Conservation (phyloP, 2,329 filamentous ascomycete species). For the Pseudopyrenochaeta lycopersici region DNA sequence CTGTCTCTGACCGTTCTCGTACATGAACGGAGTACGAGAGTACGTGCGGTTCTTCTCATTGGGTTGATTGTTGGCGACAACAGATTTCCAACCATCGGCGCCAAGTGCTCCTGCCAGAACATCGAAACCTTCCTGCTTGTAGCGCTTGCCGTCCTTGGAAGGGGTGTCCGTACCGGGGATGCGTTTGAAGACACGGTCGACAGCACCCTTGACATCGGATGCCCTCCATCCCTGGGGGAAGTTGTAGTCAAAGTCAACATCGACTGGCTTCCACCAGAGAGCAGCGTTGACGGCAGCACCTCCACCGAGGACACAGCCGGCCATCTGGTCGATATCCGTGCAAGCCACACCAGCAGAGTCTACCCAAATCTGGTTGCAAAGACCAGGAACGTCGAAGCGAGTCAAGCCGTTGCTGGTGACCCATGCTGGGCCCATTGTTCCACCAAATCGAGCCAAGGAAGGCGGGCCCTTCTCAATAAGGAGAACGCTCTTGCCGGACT, state of each 20-base stretch:
- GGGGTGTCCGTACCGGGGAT: slow-evolving; percentile 75
- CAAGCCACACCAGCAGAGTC: slow-evolving; percentile 72
- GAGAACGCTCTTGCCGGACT: slow-evolving; percentile 71
- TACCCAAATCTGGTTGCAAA: slow-evolving; percentile 75
- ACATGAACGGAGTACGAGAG: slow-evolving; percentile 73
- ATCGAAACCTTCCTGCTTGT: slow-evolving; percentile 73
- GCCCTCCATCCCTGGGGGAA: slow-evolving; percentile 78
- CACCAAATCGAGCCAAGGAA: slow-evolving; percentile 72
- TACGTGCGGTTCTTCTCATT: slow-evolving; percentile 72
- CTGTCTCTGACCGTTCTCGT: slow-evolving; percentile 70
- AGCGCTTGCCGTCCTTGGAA: slow-evolving; percentile 71
- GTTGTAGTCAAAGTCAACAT: slow-evolving; percentile 74
- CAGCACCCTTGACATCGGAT: slow-evolving; percentile 67
- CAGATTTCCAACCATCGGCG: slow-evolving; percentile 68
- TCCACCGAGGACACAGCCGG: slow-evolving; percentile 75
- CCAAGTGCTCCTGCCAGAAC: slow-evolving; percentile 68
- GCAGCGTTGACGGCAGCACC: slow-evolving; percentile 73
- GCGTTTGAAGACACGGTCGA: slow-evolving; percentile 70
- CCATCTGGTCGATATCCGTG: slow-evolving; percentile 76
- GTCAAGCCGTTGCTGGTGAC: slow-evolving; percentile 69
- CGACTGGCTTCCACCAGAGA: slow-evolving; percentile 73
- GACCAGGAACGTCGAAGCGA: slow-evolving; percentile 75
- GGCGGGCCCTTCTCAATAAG: slow-evolving; percentile 61
- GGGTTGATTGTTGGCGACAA: slow-evolving; percentile 68
- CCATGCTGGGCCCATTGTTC: slow-evolving; percentile 69